Conservation (phyloP, 768 basidiomycete species). For the Psilocybe subaeruginosa region DNA sequence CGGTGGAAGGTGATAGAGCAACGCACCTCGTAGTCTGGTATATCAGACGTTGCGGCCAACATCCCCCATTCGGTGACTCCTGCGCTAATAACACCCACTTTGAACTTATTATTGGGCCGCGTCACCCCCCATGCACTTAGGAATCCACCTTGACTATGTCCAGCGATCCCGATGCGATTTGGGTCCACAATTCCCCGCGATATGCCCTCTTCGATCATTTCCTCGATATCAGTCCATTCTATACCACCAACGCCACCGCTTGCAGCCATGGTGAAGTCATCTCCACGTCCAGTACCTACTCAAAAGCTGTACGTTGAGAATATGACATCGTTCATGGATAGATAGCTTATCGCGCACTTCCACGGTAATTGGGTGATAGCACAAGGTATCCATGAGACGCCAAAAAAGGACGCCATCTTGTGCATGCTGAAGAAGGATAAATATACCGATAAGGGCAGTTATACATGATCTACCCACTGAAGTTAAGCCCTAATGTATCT, state of each 20-base stretch:
- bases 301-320: neutral
- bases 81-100: conserved; percentile 12
- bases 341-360: neutral
- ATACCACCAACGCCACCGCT: conserved; percentile 11
- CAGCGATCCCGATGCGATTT: conserved; percentile 12
- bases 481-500: conserved; percentile 1
- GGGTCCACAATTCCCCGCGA: conserved; percentile 11
- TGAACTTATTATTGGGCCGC: conserved; percentile 13
- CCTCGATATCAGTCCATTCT: conserved; percentile 14
- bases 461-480: neutral
- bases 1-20: neutral
- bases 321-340: neutral
- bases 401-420: conserved; percentile 11
- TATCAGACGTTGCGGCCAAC: conserved; percentile 14
- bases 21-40: conserved; percentile 13
- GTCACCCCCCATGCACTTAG: conserved; percentile 11
- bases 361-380: conserved; percentile 13
- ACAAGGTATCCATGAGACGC: conserved; percentile 15
- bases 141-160: conserved; percentile 16
- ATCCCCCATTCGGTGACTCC: conserved; percentile 16
- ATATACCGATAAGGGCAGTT: neutral
- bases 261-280: conserved; percentile 13
- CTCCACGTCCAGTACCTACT: conserved; percentile 12
- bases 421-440: neutral
- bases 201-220: conserved; percentile 14